Evolutionary conservation across 2,329 filamentous ascomycete species (phyloP), one percentile per base, ranked within the genome.

Genomic region (Colletotrichum cuscutae): DNA sequence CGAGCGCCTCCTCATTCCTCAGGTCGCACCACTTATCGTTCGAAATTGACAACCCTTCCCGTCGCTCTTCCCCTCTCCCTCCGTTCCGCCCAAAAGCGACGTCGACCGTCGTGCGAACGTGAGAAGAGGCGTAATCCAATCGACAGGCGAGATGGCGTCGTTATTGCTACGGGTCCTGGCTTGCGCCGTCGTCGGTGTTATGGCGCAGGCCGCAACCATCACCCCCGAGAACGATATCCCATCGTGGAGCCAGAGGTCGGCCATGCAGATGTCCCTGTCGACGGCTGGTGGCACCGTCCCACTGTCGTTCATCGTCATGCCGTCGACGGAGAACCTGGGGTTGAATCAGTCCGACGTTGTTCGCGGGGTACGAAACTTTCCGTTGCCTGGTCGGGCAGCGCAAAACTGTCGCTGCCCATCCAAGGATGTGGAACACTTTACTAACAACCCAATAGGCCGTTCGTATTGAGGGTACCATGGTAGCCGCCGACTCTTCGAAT

Each of bases 401-500:
- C 42, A n/a, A 57, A 19, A 26, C 28, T 24, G n/a, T 22, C 19
- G 26, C 35, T 24, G 4, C 4, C 35, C 49, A 56, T 42, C 61
- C 30, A 3, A n/a, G n/a, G 15, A 32, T 6, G 49, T 2, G 1
- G 6, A n/a, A 22, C 30, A 24, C 35, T 56, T 62, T 13, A 35
- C 72, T 74, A 63, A 74, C 68, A 30, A n/a, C 19, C 2, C 2
- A 6, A 11, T 57, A 89, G 88, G 74, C 80, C 26, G 78, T 89
- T 68, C 76, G 78, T 46, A 82, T 90, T 52, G 76, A 79, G 15
- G 89, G 87, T 52, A 80, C 80, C 35, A 79, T 90, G 71, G 79
- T 86, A 59, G 76, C 82, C 24, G 84, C 86, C 61, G 81, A 86
- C 60, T 77, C 82, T 9, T 79, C 78, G 37, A 89, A 86, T 75